Base-by-base conservation (phyloP, 768 basidiomycete species). In the Termitomyces sp. region DNA sequence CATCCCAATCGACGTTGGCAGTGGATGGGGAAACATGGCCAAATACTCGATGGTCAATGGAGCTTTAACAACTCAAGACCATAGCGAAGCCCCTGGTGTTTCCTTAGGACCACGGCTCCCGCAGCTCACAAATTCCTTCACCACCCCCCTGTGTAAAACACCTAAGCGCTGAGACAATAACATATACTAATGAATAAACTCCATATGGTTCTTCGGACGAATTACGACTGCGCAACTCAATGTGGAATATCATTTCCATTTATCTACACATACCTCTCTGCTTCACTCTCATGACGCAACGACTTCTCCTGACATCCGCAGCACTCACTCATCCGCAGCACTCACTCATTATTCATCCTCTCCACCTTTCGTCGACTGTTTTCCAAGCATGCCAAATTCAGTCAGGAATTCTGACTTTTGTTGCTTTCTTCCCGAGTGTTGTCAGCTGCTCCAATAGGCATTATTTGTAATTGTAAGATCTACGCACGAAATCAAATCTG, bases 1-100 rank as follows among this genome's bases (percentile, higher is more conserved):
- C 77, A 82, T 67, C 82, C 84, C 41, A 78, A 80, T 61, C 78
- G 82, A 51, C 80, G 87, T 55, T 95, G 90, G 92, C 74, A 74
- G 14, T 94, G 93, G 93, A 94, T 95, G 93, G 91, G 91, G 66
- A 84, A 80, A 66, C 73, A 76, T 41, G 91, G 91, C 10, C 77
- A 84, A 71, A 75, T 92, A 59, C 72, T 89, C 64, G 85, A 89
- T 67, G 74, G 75, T 53, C 52, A 67, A 60, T 63, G 59, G 56
- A 57, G 41, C 6, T 2, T n/a, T 13, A 13, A 35, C 30, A 32
- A 54, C 47, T 43, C 38, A 20, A 23, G 50, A 23, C 10, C 60
- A 20, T 54, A 51, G 54, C 50, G 55, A 47, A 50, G 30, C 20
- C 55, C 56, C 32, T 59, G 43, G 46, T 20, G 30, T 20, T 51